These are phyloP conservation scores for Ceratobasidium sp. DNA, from an alignment of 1,284 basidiomycete species.

Conservation along the genomic window DNA sequence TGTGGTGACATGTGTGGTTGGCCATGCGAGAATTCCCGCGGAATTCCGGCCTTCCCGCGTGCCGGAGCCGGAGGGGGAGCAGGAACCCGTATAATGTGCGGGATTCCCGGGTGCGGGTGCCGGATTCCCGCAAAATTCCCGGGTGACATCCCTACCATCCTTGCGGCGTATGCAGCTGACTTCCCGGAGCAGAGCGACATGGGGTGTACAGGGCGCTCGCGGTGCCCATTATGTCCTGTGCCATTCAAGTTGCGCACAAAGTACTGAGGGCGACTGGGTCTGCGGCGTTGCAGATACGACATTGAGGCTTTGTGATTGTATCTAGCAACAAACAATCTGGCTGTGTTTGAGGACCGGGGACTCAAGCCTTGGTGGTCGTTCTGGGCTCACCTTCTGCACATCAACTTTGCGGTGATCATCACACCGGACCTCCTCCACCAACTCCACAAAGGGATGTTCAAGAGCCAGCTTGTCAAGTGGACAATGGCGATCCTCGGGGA, in stretches of 20 bases:
- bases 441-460: conserved; percentile 45
- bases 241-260: neutral
- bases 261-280: neutral
- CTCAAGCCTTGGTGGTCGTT: conserved; percentile 29
- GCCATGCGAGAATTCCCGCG: no score
- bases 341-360: neutral
- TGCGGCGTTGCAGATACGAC: neutral
- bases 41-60: no score
- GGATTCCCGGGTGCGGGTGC: no score
- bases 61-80: no score
- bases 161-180: conserved; percentile 46
- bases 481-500: neutral
- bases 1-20: no score
- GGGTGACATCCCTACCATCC: conserved; percentile 31
- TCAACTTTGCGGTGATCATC: conserved; percentile 27
- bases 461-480: conserved; percentile 45
- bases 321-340: neutral
- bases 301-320: neutral
- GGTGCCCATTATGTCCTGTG: conserved; percentile 14
- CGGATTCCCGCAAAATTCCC: no score
- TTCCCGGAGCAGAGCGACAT: conserved; percentile 47
- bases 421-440: conserved; percentile 48
- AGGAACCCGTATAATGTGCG: no score
- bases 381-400: conserved; percentile 30
- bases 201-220: conserved; percentile 21